These are phyloP conservation scores for Phyllosticta citriasiana DNA, from an alignment of 2,329 filamentous ascomycete species.

Conservation along the genomic window DNA sequence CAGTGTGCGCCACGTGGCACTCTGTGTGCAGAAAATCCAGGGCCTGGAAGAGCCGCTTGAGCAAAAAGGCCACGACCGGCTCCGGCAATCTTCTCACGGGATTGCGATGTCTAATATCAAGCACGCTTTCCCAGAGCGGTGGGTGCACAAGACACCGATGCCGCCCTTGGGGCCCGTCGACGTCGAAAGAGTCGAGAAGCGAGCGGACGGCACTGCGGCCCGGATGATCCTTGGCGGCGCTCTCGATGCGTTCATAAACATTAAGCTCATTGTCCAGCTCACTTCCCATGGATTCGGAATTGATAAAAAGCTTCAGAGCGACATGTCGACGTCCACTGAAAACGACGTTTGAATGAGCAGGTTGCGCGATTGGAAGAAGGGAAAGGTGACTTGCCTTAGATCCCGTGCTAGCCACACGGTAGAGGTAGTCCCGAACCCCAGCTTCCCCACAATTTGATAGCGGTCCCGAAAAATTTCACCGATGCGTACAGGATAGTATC, in stretches of 20 bases:
- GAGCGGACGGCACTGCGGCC: background rate
- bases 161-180: background rate
- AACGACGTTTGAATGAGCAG: background rate
- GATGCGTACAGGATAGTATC: constrained; percentile 17
- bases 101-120: background rate
- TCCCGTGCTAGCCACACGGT: constrained; percentile 21
- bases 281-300: background rate
- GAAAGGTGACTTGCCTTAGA: constrained; percentile 9
- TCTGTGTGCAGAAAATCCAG: constrained; percentile 35
- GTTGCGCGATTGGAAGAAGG: no score
- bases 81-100: background rate
- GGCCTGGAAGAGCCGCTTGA: constrained; percentile 31
- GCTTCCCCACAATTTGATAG: constrained; percentile 20
- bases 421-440: constrained; percentile 19
- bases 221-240: background rate
- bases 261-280: background rate
- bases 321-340: background rate
- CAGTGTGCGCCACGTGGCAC: constrained; percentile 36
- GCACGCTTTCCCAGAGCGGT: constrained; percentile 4
- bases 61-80: constrained; percentile 1
- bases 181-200: background rate
- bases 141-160: constrained; percentile 1
- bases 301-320: constrained; percentile 1
- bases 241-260: background rate
- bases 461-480: constrained; percentile 17